Percentiles rank a stretch among this genome's conserved stretches.
phyloP scores from a whole-genome alignment of 2,329 filamentous ascomycete species.

The Fusarium tupiense region DNA sequence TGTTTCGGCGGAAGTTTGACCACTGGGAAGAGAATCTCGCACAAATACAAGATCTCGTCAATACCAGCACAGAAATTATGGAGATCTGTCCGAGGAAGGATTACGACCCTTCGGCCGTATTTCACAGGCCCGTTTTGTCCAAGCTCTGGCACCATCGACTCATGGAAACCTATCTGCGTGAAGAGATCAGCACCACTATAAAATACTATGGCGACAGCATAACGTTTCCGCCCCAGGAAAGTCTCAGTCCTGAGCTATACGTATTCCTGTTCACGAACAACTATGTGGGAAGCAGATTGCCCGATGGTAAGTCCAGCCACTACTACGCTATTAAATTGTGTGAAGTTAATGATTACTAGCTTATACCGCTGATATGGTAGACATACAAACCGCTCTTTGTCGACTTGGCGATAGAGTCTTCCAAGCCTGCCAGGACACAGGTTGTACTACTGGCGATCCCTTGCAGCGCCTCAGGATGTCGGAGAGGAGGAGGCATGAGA shows the following conservation, averaged over 20 bases:
- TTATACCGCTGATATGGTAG: not conserved
- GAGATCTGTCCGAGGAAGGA: not conserved
- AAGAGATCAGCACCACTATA: not conserved
- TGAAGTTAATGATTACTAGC: rapidly evolving
- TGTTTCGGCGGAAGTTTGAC: not conserved
- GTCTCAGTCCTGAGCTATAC: not conserved
- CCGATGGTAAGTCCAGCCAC: not conserved
- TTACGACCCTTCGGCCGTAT: not conserved
- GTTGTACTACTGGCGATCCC: not conserved
- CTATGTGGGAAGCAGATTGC: not conserved
- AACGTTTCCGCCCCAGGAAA: rapidly evolving
- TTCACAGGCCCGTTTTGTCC: rapidly evolving
- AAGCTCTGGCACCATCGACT: not conserved
- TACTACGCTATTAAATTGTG: not conserved
- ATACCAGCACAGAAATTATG: not conserved
- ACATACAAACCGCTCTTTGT: not conserved
- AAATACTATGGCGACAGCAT: rapidly evolving
- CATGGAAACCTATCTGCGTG: not conserved
- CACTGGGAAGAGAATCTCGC: not conserved
- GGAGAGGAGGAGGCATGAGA: rapidly evolving
- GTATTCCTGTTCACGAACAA: not conserved
- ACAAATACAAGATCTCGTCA: not conserved
- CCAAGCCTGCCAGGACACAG: rapidly evolving
- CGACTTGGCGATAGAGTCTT: rapidly evolving
- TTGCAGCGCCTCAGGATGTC: rapidly evolving